Evolutionary conservation across 179 eudicot genomes (phyloP), one percentile per base, ranked within the genome.

Genomic region (Beta corolliflora): DNA sequence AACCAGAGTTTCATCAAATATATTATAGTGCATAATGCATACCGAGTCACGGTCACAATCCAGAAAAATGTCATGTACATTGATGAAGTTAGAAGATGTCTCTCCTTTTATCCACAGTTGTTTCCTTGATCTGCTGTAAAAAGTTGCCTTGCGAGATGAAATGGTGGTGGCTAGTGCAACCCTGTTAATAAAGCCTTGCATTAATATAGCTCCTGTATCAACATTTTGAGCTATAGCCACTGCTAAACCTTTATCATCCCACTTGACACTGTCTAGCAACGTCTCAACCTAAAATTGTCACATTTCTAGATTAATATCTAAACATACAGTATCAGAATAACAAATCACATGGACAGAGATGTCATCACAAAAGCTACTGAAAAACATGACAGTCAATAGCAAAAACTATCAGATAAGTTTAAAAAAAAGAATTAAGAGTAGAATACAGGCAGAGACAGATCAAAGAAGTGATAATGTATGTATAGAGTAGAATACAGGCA

Each of bases 211-310:
- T 86, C 99, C 96, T 0, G 97, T 90, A 83, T 95, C 98, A 77
- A 91, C 90, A 85, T 96, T 91, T 89, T 96, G 99, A 86, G 99
- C 99, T 83, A 94, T 96, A 76, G 94, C 99, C 83, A 96, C 98
- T 21, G 98, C 99, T 91, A 96, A 89, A 73, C 98, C 99, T 85
- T 92, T 94, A 61, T 94, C 98, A 81, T 96, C 99, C 98, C 99
- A 94, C 89, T 94, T 96, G 81, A 95, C 89, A 86, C 85, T 85
- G 89, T 93, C 91, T 79, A 95, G 82, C 83, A 95, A 87, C 74
- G 86, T 84, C 85, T 88, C 91, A 85, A 95, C 93, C 97, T 95
- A 88, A 53, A 84, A 76, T 85, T 75, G 66, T 79, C 83, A 84
- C 81, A 80, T 64, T 65, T 41, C 75, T 63, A 53, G 60, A 81